These are phyloP conservation scores for Penicillium longicatenatum DNA, from an alignment of 495 filamentous ascomycete species.

Conservation along the genomic window DNA sequence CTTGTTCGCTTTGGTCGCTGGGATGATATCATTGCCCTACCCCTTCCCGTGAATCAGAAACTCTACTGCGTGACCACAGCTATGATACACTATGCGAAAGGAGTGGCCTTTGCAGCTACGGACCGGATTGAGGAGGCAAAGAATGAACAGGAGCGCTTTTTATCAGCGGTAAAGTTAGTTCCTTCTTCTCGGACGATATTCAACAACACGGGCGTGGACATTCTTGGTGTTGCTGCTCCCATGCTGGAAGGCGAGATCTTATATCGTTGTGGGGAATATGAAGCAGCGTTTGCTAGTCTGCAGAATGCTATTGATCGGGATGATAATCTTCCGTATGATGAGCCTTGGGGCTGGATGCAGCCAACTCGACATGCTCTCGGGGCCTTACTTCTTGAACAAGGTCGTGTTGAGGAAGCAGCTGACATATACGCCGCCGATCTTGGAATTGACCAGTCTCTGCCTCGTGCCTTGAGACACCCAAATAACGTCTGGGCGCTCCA, in stretches of 20 bases:
- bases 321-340: slow-evolving; percentile 61
- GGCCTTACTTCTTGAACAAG: slow-evolving; percentile 64
- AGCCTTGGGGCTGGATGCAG: slow-evolving; percentile 75
- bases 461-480: slow-evolving; percentile 59
- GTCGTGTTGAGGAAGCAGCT: slow-evolving; percentile 53
- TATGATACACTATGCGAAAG: slow-evolving; percentile 65
- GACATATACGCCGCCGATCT: slow-evolving; percentile 63
- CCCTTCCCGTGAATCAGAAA: slow-evolving; percentile 48
- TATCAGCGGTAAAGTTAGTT: slow-evolving; percentile 45
- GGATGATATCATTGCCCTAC: slow-evolving; percentile 55
- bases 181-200: slow-evolving; percentile 59
- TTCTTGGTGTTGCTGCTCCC: slow-evolving; percentile 56
- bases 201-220: slow-evolving; percentile 63
- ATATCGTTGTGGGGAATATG: slow-evolving; percentile 59
- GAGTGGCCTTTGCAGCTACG: slow-evolving; percentile 60
- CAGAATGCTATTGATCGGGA: slow-evolving; percentile 54
- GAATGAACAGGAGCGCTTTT: slow-evolving; percentile 46
- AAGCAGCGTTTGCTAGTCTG: slow-evolving; percentile 56
- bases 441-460: slow-evolving; percentile 55
- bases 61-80: slow-evolving; percentile 66
- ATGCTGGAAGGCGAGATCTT: slow-evolving; percentile 72
- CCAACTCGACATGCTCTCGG: slow-evolving; percentile 66
- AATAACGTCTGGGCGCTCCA: slow-evolving; percentile 72
- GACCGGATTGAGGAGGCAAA: slow-evolving; percentile 50
- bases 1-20: slow-evolving; percentile 67